phyloP scores from a whole-genome alignment of 2,329 filamentous ascomycete species.

The Cercospora citrullina region DNA sequence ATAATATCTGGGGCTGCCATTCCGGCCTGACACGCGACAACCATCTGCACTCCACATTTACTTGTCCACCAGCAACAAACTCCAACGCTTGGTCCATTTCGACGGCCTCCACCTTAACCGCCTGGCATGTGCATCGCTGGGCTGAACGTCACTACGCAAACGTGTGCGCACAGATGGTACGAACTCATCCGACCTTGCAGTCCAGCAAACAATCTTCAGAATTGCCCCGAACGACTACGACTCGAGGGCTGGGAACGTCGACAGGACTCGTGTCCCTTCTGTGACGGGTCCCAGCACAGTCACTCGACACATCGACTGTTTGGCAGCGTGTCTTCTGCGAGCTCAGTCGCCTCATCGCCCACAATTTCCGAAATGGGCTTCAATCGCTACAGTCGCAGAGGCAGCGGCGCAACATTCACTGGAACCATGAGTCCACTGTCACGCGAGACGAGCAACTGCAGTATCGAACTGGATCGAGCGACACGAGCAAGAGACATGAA shows the following conservation, averaged over 20 bases:
- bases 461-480: slow-evolving; percentile 34
- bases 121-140: slow-evolving; percentile 52
- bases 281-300: slow-evolving; percentile 40
- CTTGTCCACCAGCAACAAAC: slow-evolving; percentile 3
- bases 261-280: slow-evolving; percentile 51
- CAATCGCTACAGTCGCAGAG: slow-evolving; percentile 25
- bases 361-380: slow-evolving; percentile 24
- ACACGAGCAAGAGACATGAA: slow-evolving; percentile 39
- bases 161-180: slow-evolving; percentile 54
- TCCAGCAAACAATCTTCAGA: slow-evolving; percentile 47
- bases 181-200: slow-evolving; percentile 48
- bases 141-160: slow-evolving; percentile 49
- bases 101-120: background rate
- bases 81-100: background rate
- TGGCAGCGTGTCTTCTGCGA: slow-evolving; percentile 47
- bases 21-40: slow-evolving; percentile 1
- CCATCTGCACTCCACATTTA: slow-evolving; percentile 5
- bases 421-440: slow-evolving; percentile 33
- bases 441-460: slow-evolving; percentile 32
- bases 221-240: slow-evolving; percentile 48
- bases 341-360: slow-evolving; percentile 31
- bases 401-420: slow-evolving; percentile 29
- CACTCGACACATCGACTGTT: slow-evolving; percentile 50
- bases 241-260: slow-evolving; percentile 54
- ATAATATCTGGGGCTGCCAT: slow-evolving; percentile 7